Percentiles rank a stretch among this genome's conserved stretches.
These are phyloP conservation scores for Paramyrothecium roridum DNA, from an alignment of 2,329 filamentous ascomycete species.

Conservation along the genomic window DNA sequence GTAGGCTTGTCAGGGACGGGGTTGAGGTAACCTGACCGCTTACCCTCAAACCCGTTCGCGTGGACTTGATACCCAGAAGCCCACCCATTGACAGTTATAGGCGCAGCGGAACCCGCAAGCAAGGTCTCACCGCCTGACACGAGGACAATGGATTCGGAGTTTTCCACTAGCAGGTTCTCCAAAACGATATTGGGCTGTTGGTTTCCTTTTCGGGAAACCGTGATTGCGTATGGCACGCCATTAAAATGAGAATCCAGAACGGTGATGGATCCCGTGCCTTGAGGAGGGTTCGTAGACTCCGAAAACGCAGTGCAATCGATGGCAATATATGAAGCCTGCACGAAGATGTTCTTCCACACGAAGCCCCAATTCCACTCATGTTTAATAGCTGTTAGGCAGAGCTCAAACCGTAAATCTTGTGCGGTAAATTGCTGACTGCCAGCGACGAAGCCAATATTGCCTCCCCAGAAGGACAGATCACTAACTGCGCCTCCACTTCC, in stretches of 20 bases:
- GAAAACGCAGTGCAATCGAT: constrained; percentile 54
- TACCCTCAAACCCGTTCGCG: neutral
- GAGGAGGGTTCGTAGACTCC: constrained; percentile 30
- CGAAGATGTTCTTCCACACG: constrained; percentile 55
- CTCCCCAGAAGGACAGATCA: constrained; percentile 33
- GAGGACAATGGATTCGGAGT: constrained; percentile 10
- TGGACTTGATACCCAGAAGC: neutral
- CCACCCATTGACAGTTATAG: constrained; percentile 3
- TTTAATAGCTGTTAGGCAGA: constrained; percentile 59
- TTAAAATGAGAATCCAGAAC: constrained; percentile 56
- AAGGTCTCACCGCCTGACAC: constrained; percentile 9
- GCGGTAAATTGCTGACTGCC: constrained; percentile 68
- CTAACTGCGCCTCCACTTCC: constrained; percentile 57
- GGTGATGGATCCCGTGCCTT: constrained; percentile 66
- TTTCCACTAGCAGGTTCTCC: constrained; percentile 11
- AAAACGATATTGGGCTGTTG: constrained; percentile 12
- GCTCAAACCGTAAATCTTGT: constrained; percentile 59
- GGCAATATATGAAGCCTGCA: constrained; percentile 59
- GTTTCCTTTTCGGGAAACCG: neutral
- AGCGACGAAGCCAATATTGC: constrained; percentile 41
- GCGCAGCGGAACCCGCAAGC: constrained; percentile 6
- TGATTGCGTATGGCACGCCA: constrained; percentile 10
- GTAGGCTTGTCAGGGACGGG: neutral
- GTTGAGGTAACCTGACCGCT: too few species aligned
- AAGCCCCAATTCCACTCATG: constrained; percentile 70